phyloP scores from a whole-genome alignment of 2,329 filamentous ascomycete species.

The Volutella citrinella region DNA sequence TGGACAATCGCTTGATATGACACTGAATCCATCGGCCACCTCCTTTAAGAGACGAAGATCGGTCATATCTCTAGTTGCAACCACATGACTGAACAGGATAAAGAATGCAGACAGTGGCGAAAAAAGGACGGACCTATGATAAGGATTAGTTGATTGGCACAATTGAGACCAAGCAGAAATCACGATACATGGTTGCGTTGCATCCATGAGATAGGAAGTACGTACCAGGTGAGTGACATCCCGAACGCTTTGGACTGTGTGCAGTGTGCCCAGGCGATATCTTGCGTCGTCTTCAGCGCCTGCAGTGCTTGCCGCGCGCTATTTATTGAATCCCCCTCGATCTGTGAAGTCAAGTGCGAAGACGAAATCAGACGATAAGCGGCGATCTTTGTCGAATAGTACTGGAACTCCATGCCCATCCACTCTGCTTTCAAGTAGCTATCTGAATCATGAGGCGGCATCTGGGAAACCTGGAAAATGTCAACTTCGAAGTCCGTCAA shows the following conservation, averaged over 20 bases:
- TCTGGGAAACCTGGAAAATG: no score
- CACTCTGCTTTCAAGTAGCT: no score
- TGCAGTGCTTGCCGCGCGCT: constrained; percentile 1
- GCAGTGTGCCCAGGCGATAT: constrained; percentile 5
- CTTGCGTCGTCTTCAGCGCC: constrained; percentile 5
- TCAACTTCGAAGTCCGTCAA: no score
- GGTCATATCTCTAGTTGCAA: constrained; percentile 1
- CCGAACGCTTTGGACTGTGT: constrained; percentile 3
- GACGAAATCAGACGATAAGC: background rate
- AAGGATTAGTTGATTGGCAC: background rate
- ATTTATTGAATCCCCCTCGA: background rate
- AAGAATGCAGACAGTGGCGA: constrained; percentile 5
- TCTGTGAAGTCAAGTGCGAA: background rate
- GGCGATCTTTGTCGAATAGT: background rate
- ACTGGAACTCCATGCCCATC: no score
- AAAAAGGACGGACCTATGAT: constrained; percentile 1
- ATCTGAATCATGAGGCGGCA: no score
- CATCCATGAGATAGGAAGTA: no score
- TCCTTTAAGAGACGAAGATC: constrained; percentile 4
- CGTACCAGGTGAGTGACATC: constrained; percentile 3
- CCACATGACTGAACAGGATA: constrained; percentile 3
- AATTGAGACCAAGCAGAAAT: no score
- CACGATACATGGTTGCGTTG: no score
- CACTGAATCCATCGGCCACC: constrained; percentile 4
- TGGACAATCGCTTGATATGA: background rate